phyloP scores from a whole-genome alignment of 2,329 filamentous ascomycete genomes.

The Calonectria montana region DNA sequence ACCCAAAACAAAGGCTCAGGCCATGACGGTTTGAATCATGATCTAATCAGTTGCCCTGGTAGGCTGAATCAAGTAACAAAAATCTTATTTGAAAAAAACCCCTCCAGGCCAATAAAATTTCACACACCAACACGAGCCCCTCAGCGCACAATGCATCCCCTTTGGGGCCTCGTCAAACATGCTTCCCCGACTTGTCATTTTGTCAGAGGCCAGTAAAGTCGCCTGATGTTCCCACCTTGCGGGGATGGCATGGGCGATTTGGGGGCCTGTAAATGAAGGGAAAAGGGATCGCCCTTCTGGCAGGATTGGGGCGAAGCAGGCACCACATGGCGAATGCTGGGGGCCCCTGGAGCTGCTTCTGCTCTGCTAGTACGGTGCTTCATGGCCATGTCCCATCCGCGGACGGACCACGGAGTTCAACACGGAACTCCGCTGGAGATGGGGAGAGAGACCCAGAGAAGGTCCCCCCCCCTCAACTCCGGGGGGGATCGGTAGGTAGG shows the following conservation, averaged over 20 bases:
- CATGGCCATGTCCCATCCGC: background rate
- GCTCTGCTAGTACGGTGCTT: too few species aligned
- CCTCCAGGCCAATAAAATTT: background rate
- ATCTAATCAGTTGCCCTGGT: background rate
- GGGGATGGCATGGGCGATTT: conserved; percentile 4
- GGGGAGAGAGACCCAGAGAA: background rate
- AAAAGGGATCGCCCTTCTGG: conserved; percentile 6
- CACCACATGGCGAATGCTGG: conserved; percentile 1
- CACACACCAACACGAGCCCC: conserved; percentile 3
- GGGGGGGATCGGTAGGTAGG: background rate
- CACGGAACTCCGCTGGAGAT: background rate
- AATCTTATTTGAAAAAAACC: background rate
- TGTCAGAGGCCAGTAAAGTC: conserved; percentile 7
- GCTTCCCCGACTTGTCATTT: background rate
- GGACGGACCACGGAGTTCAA: background rate
- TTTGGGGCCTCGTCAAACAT: background rate
- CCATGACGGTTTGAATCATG: background rate
- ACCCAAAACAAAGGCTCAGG: background rate
- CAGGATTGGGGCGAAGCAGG: background rate
- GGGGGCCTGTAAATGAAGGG: conserved; percentile 13
- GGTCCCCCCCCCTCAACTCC: background rate
- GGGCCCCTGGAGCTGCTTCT: background rate
- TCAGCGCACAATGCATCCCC: background rate
- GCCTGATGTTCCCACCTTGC: conserved; percentile 21
- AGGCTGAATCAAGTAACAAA: background rate